Base-by-base conservation (phyloP, 352 stramenopile genomes). In the Phytopythium chamaehyphon region DNA sequence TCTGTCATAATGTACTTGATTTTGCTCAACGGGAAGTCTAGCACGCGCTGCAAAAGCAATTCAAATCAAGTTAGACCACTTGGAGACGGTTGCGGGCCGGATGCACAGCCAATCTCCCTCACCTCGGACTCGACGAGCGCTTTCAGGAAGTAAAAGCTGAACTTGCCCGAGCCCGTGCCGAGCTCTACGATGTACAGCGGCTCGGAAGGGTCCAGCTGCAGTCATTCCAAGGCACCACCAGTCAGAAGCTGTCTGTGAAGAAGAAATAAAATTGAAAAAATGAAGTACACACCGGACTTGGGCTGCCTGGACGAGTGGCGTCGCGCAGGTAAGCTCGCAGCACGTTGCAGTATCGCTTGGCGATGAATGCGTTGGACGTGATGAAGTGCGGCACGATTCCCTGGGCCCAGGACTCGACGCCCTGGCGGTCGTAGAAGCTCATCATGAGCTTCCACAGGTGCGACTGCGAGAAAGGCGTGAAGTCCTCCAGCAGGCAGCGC, bases 361-460 rank as follows among this genome's bases (percentile, higher is more conserved):
- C 92, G 53, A 98, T 98, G 69, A 98, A 98, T 10, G 83, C 86
- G 59, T 98, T 98, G 60, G 86, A 98, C 24, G 92, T 97, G 63
- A 98, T 97, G 56, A 98, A 98, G 72, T 98, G 92, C 23, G 93
- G 93, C 38, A 98, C 93, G 44, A 98, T 97, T 43, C 90, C 92
- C 51, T 97, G 74, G 11, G 82, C 78, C 91, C 91, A 98, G 11
- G 81, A 94, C 57, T 93, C 76, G 47, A 89, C 73, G 40, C 87
- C 84, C 46, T 91, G 76, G 40, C 75, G 74, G 44, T 91, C 80
- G 69, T 95, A 96, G 58, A 97, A 98, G 12, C 86, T 96, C 85
- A 96, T 97, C 92, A 97, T 98, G 37, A 98, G 83, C 53, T 95
- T 94, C 92, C 92, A 98, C 10, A 97, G 65, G 55, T 96, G 89